Percentiles rank a stretch among this genome's conserved stretches.
phyloP scores from a whole-genome alignment of 2,329 filamentous ascomycete genomes.

The Ophiognomonia clavigignenti-juglandacearum region DNA sequence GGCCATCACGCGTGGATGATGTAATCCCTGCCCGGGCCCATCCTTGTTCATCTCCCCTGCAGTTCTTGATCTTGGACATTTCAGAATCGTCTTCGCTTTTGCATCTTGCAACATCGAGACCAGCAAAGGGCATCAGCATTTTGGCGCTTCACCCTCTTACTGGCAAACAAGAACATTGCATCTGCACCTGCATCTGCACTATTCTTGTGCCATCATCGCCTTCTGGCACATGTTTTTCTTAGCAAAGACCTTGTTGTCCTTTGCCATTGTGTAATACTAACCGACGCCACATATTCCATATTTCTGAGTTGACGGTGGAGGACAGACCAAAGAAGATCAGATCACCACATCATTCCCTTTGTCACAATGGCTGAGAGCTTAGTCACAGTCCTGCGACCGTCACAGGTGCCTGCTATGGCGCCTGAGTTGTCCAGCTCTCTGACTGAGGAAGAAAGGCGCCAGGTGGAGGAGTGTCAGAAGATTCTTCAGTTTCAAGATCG shows the following conservation, averaged over 20 bases:
- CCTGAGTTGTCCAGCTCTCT: conserved; percentile 19
- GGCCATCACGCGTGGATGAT: too few relatives aligned
- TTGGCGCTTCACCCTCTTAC: neutral
- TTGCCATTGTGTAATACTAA: neutral
- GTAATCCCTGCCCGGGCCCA: too few relatives aligned
- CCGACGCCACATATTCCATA: neutral
- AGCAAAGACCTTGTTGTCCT: neutral
- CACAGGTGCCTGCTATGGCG: conserved; percentile 5
- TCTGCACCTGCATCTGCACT: too few relatives aligned
- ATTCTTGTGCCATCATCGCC: too few relatives aligned
- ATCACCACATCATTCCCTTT: neutral
- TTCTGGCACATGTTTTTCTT: too few relatives aligned
- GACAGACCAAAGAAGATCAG: neutral
- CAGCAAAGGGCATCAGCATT: neutral
- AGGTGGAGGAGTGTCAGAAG: conserved; percentile 69
- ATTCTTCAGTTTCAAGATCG: conserved; percentile 77
- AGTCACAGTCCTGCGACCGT: conserved; percentile 12
- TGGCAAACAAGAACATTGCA: neutral
- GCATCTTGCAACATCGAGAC: neutral
- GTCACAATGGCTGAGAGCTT: conserved; percentile 19
- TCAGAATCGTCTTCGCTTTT: too few relatives aligned
- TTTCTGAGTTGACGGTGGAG: neutral
- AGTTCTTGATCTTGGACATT: too few relatives aligned
- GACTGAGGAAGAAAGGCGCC: conserved; percentile 46
- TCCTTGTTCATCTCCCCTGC: too few relatives aligned